A percentile compares a stretch with the other conserved stretches of the same genome.
phyloP scores from a whole-genome alignment of 2,329 filamentous ascomycete genomes.

The Gyromitra esculenta region DNA sequence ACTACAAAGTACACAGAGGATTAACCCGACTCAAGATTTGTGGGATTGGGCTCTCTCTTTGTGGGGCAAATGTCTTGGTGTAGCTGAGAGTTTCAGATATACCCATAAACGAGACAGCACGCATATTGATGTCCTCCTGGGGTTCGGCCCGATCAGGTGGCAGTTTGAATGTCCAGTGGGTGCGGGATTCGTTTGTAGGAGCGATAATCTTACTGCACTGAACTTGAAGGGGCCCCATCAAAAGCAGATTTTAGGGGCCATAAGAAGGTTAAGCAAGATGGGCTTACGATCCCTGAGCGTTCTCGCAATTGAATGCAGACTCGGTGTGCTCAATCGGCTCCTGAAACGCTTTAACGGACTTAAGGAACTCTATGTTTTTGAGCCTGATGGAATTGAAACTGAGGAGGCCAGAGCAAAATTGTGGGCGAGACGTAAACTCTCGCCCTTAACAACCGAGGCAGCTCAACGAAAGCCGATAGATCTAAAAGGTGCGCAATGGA shows the following conservation, averaged over 20 bases:
- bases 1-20: background rate
- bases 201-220: constrained; percentile 17
- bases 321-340: constrained; percentile 13
- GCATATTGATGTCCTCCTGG: constrained; percentile 21
- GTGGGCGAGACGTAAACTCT: background rate
- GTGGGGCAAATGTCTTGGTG: constrained; percentile 30
- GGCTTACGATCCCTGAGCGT: constrained; percentile 29
- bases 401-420: background rate
- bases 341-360: constrained; percentile 22
- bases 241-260: constrained; percentile 24
- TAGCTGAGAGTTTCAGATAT: constrained; percentile 27
- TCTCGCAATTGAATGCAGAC: constrained; percentile 32
- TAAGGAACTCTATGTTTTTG: constrained; percentile 40
- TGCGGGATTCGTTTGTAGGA: constrained; percentile 14
- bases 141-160: constrained; percentile 34
- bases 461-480: constrained; percentile 15
- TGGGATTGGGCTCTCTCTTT: constrained; percentile 26
- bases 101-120: background rate
- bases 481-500: constrained; percentile 13
- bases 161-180: constrained; percentile 21
- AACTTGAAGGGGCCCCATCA: constrained; percentile 13
- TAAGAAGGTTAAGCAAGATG: constrained; percentile 21
- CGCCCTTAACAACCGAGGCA: background rate
- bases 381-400: constrained; percentile 13
- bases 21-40: constrained; percentile 23